phyloP scores from a whole-genome alignment of 2,329 filamentous ascomycete genomes.

The Hymenoscyphus fructigenus region DNA sequence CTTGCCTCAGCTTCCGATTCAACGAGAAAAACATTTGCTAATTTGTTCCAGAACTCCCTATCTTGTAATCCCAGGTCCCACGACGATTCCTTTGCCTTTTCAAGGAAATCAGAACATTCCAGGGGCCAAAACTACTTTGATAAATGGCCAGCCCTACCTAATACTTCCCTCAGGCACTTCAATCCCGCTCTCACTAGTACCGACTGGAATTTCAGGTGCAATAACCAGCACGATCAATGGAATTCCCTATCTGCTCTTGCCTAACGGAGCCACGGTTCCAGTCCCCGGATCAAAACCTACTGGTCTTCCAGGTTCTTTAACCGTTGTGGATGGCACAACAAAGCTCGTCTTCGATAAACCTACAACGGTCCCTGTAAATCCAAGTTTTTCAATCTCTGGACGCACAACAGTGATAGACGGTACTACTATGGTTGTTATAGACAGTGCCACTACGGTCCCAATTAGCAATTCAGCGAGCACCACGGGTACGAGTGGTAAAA shows the following conservation, averaged over 20 bases:
- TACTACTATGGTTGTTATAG: slow-evolving; percentile 19
- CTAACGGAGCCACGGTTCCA: slow-evolving; percentile 16
- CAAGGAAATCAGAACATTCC: too few species aligned
- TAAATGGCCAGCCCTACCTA: slow-evolving; percentile 16
- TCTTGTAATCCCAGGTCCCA: too few species aligned
- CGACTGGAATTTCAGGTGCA: slow-evolving; percentile 13
- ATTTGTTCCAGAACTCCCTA: too few species aligned
- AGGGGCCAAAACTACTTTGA: neutral
- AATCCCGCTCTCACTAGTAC: slow-evolving; percentile 19
- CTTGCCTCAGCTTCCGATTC: too few species aligned
- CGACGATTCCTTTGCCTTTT: too few species aligned
- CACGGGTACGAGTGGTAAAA: neutral
- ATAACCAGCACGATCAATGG: slow-evolving; percentile 21
- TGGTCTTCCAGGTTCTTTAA: neutral
- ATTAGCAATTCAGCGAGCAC: neutral
- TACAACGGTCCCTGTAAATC: too few species aligned
- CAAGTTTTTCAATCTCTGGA: too few species aligned
- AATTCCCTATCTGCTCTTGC: slow-evolving; percentile 19
- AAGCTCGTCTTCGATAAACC: too few species aligned
- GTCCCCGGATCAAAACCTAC: slow-evolving; percentile 1
- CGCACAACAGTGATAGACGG: too few species aligned
- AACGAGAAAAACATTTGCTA: slow-evolving; percentile 4
- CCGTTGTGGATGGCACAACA: too few species aligned
- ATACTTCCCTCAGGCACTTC: slow-evolving; percentile 15
- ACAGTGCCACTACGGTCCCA: slow-evolving; percentile 14